Base-by-base conservation (phyloP, 768 basidiomycete species). In the Lactarius tabidus region DNA sequence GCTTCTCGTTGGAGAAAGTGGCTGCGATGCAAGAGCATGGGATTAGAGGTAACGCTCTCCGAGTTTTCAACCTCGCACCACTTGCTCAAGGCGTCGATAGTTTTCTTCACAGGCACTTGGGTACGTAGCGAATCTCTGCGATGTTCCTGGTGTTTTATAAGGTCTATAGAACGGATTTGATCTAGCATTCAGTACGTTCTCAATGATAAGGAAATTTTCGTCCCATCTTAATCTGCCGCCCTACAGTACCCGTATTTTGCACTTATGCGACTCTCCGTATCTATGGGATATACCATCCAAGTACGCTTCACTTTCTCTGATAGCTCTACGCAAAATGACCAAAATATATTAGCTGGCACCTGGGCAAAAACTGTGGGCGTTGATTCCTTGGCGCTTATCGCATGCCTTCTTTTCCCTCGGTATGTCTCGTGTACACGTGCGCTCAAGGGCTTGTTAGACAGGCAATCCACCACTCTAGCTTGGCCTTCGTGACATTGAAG, bases 1-100 rank as follows among this genome's bases (percentile, higher is more conserved):
- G 95, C 0, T 98, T 97, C 74, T 85, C 91, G 0, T 80, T 98
- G 23, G 95, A 98, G 73, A 96, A 94, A 74, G 78, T 95, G 10
- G 95, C 95, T 26, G 89, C 93, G 4, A 93, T 96, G 88, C 92
- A 97, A 73, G 95, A 98, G 74, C 94, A 94, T 72, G 95, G 95
- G 5, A 86, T 98, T 56, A 87, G 83, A 84, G 92, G 95, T 90
- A 52, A 45, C 73, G 48, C 28, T 55, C 57, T 23, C 28, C 20
- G 14, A 15, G 3, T 17, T n/a, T 48, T 33, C 17, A 8, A n/a
- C 15, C 36, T 20, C 23, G 48, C 33, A n/a, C 48, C 18, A 33
- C 41, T 17, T 28, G 20, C 33, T 64, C n/a, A 59, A 56, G 35
- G 6, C 4, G 23, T 23, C 26, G 28, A 10, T 23, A 91, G 90